These are phyloP conservation scores for Suillus paluster DNA, from an alignment of 768 basidiomycete genomes.

Conservation along the genomic window DNA sequence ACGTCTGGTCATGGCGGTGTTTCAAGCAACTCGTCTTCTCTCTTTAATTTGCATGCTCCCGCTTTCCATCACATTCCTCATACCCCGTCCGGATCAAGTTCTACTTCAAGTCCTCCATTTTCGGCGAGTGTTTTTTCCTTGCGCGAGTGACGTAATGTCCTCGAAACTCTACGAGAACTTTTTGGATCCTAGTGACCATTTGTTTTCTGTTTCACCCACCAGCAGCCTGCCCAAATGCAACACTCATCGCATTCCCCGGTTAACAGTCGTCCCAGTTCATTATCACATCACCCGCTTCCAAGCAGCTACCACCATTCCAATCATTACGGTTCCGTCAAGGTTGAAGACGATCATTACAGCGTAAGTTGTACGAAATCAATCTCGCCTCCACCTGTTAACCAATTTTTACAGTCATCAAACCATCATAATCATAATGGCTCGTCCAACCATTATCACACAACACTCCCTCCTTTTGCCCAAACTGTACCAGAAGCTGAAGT, in stretches of 20 bases:
- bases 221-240: conserved; percentile 74
- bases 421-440: conserved; percentile 40
- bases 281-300: conserved; percentile 44
- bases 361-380: conserved; percentile 39
- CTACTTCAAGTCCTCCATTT: conserved; percentile 80
- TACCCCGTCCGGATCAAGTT: conserved; percentile 73
- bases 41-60: conserved; percentile 59
- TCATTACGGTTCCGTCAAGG: conserved; percentile 62
- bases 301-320: conserved; percentile 49
- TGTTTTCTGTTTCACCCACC: conserved; percentile 43
- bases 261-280: conserved; percentile 49
- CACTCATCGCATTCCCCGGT: conserved; percentile 53
- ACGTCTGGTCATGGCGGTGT: conserved; percentile 42
- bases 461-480: conserved; percentile 54
- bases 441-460: conserved; percentile 44
- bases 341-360: conserved; percentile 67
- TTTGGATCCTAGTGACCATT: conserved; percentile 62
- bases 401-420: conserved; percentile 30
- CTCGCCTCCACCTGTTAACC: background rate
- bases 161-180: conserved; percentile 39
- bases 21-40: conserved; percentile 42
- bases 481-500: conserved; percentile 46
- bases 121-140: conserved; percentile 77
- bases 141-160: conserved; percentile 31
- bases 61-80: conserved; percentile 67